Conservation (phyloP, 192 early-diverging fungal species). For the Coemansia sp. region DNA sequence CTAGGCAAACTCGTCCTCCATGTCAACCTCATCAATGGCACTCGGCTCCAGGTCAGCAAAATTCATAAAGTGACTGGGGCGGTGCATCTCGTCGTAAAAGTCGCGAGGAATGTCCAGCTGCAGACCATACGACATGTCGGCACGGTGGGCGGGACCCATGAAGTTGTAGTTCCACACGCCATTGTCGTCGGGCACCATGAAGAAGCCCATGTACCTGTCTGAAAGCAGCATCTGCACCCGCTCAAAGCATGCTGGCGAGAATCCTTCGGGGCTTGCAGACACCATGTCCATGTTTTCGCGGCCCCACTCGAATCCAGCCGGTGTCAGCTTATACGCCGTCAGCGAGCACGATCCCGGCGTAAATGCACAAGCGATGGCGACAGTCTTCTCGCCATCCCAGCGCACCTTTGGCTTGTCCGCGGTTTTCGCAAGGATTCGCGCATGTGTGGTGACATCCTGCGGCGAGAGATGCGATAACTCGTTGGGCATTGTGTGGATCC, state of each 20-base stretch:
- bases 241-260: constrained; percentile 85
- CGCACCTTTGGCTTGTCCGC: constrained; percentile 59
- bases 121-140: constrained; percentile 90
- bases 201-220: constrained; percentile 96
- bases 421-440: constrained; percentile 85
- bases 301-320: constrained; percentile 97
- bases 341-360: constrained; percentile 97
- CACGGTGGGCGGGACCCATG: constrained; percentile 91
- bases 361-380: constrained; percentile 93
- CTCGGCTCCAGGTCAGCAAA: constrained; percentile 69
- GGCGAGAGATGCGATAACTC: constrained; percentile 83
- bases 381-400: constrained; percentile 96
- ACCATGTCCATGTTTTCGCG: constrained; percentile 85
- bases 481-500: constrained; percentile 97
- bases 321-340: constrained; percentile 93
- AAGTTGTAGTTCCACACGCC: constrained; percentile 99
- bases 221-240: constrained; percentile 96
- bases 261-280: constrained; percentile 80
- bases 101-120: constrained; percentile 91
- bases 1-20: constrained; percentile 55
- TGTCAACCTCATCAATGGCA: constrained; percentile 36
- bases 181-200: constrained; percentile 94
- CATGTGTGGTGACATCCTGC: constrained; percentile 89
- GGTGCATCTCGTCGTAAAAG: constrained; percentile 96
- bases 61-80: constrained; percentile 94